Evolutionary conservation across 805 yeast genomes (phyloP).

Genomic region (Myxozyma kluyveri): DNA sequence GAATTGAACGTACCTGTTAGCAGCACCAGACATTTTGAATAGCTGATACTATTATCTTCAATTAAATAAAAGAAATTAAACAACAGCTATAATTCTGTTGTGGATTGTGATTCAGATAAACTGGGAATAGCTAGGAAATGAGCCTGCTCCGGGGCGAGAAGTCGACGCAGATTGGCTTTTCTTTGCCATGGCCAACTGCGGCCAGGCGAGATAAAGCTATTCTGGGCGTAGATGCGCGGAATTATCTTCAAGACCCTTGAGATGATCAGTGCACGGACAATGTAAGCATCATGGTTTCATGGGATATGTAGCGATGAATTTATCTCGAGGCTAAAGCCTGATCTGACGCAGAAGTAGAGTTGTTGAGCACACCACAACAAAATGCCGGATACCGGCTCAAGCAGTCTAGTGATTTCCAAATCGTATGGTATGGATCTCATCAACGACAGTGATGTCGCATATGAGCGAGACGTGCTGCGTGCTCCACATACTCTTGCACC

Average conservation of each 20-base stretch:
- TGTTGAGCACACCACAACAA: no score
- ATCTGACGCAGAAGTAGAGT: no score
- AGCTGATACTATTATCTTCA: neutral
- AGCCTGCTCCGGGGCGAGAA: no score
- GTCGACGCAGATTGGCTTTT: neutral
- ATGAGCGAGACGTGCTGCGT: constrained; percentile 46
- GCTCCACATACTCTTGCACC: constrained; percentile 40
- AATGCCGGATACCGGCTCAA: neutral
- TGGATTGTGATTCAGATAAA: no score
- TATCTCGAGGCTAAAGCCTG: no score
- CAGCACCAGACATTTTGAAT: constrained; percentile 26
- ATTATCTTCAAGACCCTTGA: neutral
- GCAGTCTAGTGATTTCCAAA: no score
- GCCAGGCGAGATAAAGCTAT: neutral
- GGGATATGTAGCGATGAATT: no score
- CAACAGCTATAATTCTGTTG: neutral
- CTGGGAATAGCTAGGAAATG: no score
- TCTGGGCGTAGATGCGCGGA: neutral
- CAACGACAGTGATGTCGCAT: constrained; percentile 47
- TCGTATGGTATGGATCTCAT: no score
- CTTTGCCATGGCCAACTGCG: neutral
- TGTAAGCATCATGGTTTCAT: constrained; percentile 8
- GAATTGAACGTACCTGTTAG: constrained; percentile 20
- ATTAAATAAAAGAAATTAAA: neutral
- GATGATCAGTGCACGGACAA: neutral